Evolutionary conservation across 768 basidiomycete species (phyloP).

Genomic region (Agrocybe pediades): DNA sequence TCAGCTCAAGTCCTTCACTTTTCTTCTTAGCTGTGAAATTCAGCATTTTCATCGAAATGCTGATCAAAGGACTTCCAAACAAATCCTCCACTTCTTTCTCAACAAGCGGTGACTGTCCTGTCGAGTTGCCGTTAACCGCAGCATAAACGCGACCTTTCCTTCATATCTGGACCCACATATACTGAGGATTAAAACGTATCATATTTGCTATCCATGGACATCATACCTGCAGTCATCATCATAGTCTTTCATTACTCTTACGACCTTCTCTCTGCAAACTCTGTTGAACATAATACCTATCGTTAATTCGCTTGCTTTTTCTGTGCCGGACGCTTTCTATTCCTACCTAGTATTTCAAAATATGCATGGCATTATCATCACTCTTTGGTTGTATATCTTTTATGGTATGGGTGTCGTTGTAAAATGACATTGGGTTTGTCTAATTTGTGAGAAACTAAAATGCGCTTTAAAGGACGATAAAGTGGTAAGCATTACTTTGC

Average conservation of each 20-base stretch:
- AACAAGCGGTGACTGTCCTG: slow-evolving; percentile 65
- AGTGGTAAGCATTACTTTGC: no score
- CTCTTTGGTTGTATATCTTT: slow-evolving; percentile 7
- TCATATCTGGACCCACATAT: slow-evolving; percentile 4
- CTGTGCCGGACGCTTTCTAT: slow-evolving; percentile 1
- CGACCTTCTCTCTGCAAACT: background rate
- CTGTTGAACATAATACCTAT: slow-evolving; percentile 6
- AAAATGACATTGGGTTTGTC: background rate
- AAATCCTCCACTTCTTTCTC: slow-evolving; percentile 54
- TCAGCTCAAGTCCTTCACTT: slow-evolving; percentile 3
- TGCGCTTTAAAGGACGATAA: no score
- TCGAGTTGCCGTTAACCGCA: slow-evolving; percentile 58
- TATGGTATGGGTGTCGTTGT: background rate
- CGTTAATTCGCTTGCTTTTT: slow-evolving; percentile 9
- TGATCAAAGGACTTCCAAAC: slow-evolving; percentile 68
- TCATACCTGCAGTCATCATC: slow-evolving; percentile 3
- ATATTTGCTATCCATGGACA: slow-evolving; percentile 13
- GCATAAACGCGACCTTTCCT: slow-evolving; percentile 29
- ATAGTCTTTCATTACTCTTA: slow-evolving; percentile 11
- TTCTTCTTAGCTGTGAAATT: slow-evolving; percentile 56
- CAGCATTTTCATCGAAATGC: slow-evolving; percentile 63
- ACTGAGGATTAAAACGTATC: slow-evolving; percentile 5
- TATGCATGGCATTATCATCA: background rate
- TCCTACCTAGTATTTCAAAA: slow-evolving; percentile 3
- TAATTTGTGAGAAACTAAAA: no score